A percentile compares a stretch with the other conserved stretches of the same genome.
These are phyloP conservation scores for Helianthus tuberosus DNA, from an alignment of 129 eudicot genomes.

Conservation along the genomic window DNA sequence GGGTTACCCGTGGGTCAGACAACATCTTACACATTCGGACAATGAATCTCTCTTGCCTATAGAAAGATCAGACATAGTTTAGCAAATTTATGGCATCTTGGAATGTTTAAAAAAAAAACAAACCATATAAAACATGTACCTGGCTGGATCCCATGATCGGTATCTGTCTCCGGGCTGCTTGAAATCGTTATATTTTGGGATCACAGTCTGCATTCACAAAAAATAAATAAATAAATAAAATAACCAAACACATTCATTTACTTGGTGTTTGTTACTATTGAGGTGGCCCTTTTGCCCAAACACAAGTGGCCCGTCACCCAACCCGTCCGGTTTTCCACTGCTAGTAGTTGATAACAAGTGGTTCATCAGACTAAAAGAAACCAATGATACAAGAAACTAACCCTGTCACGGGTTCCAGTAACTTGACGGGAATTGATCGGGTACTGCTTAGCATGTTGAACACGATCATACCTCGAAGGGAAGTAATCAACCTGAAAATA, in stretches of 20 bases:
- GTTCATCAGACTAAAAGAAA: neutral
- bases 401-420: conserved; percentile 75
- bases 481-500: conserved; percentile 62
- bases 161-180: conserved; percentile 93
- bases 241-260: too few relatives aligned
- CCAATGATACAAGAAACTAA: conserved; percentile 25
- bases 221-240: too few relatives aligned
- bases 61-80: neutral
- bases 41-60: conserved; percentile 91
- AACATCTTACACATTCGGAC: conserved; percentile 62
- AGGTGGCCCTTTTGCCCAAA: too few relatives aligned
- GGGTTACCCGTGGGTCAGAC: conserved; percentile 85
- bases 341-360: neutral
- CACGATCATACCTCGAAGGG: conserved; percentile 78
- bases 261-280: too few relatives aligned
- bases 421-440: conserved; percentile 59
- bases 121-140: conserved; percentile 37
- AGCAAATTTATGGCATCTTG: neutral
- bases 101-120: neutral
- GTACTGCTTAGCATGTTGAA: conserved; percentile 68
- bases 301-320: too few relatives aligned
- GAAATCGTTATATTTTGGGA: conserved; percentile 80
- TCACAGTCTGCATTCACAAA: conserved; percentile 47
- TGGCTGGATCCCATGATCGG: conserved; percentile 80
- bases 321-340: too few relatives aligned